Evolutionary conservation across 164 flowering plant genomes (phyloP).

Genomic region (Litsea cubeba): DNA sequence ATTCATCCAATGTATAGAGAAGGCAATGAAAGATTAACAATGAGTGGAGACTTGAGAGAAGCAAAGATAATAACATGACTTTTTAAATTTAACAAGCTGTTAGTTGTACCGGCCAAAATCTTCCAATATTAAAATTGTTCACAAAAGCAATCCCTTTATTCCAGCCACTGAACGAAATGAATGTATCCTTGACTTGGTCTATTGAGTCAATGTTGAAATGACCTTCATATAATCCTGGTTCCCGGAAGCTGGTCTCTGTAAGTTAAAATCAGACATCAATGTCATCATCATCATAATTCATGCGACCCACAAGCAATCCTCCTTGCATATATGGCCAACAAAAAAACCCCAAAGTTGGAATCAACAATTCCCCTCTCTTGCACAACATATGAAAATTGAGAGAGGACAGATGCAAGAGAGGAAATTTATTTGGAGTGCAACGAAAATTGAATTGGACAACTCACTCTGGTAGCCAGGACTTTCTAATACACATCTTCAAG

Average conservation of each 20-base stretch:
- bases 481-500: neutral
- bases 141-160: constrained; percentile 82
- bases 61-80: too few species aligned
- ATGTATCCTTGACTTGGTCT: constrained; percentile 57
- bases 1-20: constrained; percentile 1
- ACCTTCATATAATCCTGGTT: constrained; percentile 63
- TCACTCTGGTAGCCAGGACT: neutral
- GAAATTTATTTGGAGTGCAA: neutral
- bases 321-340: neutral
- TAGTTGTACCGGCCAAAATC: constrained; percentile 84
- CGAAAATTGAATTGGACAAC: neutral
- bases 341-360: neutral
- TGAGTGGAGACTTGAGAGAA: neutral
- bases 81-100: neutral
- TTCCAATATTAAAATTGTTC: constrained; percentile 74
- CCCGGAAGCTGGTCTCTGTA: constrained; percentile 34
- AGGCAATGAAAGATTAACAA: neutral
- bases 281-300: constrained; percentile 6
- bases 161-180: constrained; percentile 74
- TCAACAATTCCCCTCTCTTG: neutral
- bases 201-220: constrained; percentile 33
- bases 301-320: neutral
- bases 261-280: constrained; percentile 1
- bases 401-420: too few species aligned
- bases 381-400: too few species aligned